Base-by-base conservation (phyloP, 2,329 filamentous ascomycete genomes). In the Pochonia chlamydosporia region DNA sequence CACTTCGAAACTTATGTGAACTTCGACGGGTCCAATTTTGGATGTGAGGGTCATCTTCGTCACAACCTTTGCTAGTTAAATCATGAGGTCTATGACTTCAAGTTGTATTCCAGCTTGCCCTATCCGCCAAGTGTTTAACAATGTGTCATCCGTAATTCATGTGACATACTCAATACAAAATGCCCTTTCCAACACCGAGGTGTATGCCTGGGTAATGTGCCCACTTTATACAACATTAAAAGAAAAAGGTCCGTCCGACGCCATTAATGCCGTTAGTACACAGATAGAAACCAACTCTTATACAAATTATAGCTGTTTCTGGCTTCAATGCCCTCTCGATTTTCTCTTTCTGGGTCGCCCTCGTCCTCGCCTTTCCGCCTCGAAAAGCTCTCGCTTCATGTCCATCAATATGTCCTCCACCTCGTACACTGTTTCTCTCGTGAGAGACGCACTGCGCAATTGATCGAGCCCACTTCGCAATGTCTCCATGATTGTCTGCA, bases 381-480 rank as follows among this genome's bases (percentile, higher is more conserved):
- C 80, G 62, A 86, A 87, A 44, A 91, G 74, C 62, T 86, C 82
- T 52, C 79, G 75, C 63, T 87, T 84, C 54, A 92, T 80, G 62
- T 92, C 85, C 70, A 91, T 88, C 60, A 93, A 74, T 56, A 89
- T 69, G 60, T 91, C 85, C 59, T 93, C 88, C 54, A 93, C 75
- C 60, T 84, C 75, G 49, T 82, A 76, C 45, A 89, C 79, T 51
- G 88, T 82, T 10, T 78, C 72, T 10, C 79, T 74, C 14, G 81
- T 81, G 36, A 95, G 66, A 14, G 77, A 71, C 20, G 82, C 72
- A 24, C 67, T 69, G 46, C 75, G 77, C 49, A 90, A 71, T 52
- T 81, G 75, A 18, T 73, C 71, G 21, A 93, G 64, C 0, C 66
- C 65, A 28, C 55, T 61, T 20, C 62, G 60, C 25, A 71, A 55